Conservation (phyloP, 805 yeast species). For the Tanozyma kutaoensis region DNA sequence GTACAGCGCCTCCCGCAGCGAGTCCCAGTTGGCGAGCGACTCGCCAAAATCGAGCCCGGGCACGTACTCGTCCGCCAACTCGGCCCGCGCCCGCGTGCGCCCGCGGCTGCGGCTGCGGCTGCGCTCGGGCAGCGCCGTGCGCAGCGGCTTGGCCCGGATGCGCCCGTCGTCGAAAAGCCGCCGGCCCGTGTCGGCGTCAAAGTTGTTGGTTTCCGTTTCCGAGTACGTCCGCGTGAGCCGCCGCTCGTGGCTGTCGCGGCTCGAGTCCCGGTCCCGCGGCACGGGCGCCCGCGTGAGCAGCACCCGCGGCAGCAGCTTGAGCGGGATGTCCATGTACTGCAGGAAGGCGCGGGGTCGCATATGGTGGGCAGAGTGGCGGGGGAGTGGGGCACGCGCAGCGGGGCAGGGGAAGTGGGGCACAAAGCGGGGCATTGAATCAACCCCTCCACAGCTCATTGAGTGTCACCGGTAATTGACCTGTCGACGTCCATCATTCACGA, state of each 20-base stretch:
- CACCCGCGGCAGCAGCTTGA: constrained; percentile 26
- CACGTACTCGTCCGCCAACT: constrained; percentile 46
- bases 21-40: constrained; percentile 34
- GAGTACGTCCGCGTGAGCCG: constrained; percentile 46
- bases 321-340: constrained; percentile 30
- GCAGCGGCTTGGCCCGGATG: constrained; percentile 25
- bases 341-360: no score
- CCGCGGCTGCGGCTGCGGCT: constrained; percentile 6
- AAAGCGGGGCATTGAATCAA: no score
- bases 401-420: no score
- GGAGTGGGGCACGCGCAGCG: no score
- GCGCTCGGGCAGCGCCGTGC: neutral
- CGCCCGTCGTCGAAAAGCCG: constrained; percentile 39
- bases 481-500: no score
- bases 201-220: constrained; percentile 51
- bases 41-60: constrained; percentile 55
- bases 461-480: no score
- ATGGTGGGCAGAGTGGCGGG: no score
- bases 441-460: no score
- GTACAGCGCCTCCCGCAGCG: constrained; percentile 21
- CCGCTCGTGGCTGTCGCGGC: constrained; percentile 11
- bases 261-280: no score
- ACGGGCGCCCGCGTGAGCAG: no score
- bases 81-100: constrained; percentile 1
- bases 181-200: constrained; percentile 40